Conservation (phyloP, 148 eudicot genomes). For the Arbutus unedo region DNA sequence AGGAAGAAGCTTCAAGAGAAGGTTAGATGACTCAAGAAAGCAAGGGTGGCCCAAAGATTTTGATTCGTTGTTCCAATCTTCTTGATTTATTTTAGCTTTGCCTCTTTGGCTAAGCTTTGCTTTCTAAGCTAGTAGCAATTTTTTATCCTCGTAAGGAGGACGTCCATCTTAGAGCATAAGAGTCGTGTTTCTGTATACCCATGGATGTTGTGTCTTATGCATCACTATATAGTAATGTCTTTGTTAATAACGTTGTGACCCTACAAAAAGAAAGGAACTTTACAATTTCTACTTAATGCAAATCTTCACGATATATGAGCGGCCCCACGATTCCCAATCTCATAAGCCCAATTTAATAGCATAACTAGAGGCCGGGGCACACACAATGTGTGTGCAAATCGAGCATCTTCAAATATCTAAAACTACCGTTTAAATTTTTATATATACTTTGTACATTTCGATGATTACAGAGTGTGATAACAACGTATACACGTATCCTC, state of each 20-base stretch:
- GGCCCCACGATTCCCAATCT: not conserved
- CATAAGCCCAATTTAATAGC: not conserved
- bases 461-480: too few relatives aligned
- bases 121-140: not conserved
- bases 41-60: not conserved
- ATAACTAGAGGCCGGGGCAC: not conserved
- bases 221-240: not conserved
- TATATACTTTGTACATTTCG: too few relatives aligned
- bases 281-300: not conserved
- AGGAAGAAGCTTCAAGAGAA: not conserved
- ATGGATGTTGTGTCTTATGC: not conserved
- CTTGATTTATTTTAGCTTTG: not conserved
- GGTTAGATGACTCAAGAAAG: conserved; percentile 1
- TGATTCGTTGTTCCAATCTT: not conserved
- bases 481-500: too few relatives aligned
- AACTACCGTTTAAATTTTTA: too few relatives aligned
- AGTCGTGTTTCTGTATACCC: not conserved
- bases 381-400: too few relatives aligned
- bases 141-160: not conserved
- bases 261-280: not conserved
- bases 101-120: not conserved
- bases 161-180: not conserved
- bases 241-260: not conserved
- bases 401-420: too few relatives aligned
- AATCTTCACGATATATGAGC: not conserved